phyloP scores from a whole-genome alignment of 805 yeast species.

The Maudiozyma turicensis region DNA sequence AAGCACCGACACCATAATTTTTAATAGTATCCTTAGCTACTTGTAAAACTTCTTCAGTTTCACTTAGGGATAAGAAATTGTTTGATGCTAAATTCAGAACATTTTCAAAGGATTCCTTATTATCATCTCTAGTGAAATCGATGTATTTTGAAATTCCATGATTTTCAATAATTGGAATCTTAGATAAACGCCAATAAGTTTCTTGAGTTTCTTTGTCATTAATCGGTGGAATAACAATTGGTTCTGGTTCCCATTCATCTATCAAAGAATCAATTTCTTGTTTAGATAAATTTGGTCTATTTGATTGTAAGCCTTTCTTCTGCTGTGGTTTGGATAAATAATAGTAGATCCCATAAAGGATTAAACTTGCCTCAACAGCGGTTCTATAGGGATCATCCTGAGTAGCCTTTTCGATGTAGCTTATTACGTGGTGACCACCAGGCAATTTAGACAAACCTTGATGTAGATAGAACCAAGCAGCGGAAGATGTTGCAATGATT shows the following conservation, averaged over 20 bases:
- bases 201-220: background rate
- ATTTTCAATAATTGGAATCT: constrained; percentile 56
- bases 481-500: constrained; percentile 16
- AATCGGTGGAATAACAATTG: constrained; percentile 41
- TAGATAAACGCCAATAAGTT: constrained; percentile 44
- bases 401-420: constrained; percentile 78
- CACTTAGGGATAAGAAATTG: constrained; percentile 61
- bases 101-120: constrained; percentile 21
- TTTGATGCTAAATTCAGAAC: constrained; percentile 61
- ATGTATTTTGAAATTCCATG: constrained; percentile 34
- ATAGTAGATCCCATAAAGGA: constrained; percentile 76
- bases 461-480: constrained; percentile 17
- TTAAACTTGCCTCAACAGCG: constrained; percentile 62
- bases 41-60: constrained; percentile 36
- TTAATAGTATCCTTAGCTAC: constrained; percentile 51
- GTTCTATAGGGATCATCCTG: constrained; percentile 92
- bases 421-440: constrained; percentile 33
- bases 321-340: constrained; percentile 60
- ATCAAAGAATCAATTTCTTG: constrained; percentile 73
- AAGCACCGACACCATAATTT: constrained; percentile 88
- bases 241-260: constrained; percentile 89
- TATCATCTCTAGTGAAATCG: constrained; percentile 20
- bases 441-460: constrained; percentile 14
- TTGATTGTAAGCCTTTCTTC: constrained; percentile 68
- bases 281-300: constrained; percentile 48